Base-by-base conservation (phyloP, 2,329 filamentous ascomycete species). In the Coniella lustricola region DNA sequence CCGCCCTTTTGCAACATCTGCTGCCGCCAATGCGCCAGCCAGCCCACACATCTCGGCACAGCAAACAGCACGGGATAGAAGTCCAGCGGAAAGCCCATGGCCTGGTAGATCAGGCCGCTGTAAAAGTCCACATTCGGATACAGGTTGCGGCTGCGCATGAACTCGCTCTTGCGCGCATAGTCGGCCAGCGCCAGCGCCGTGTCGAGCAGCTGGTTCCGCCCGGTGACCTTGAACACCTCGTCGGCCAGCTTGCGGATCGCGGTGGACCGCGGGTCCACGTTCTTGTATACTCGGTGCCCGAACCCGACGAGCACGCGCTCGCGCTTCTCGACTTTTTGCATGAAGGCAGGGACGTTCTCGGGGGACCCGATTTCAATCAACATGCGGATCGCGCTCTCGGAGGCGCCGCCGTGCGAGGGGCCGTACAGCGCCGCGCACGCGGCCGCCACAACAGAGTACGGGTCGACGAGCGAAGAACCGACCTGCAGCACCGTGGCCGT, bases 401-500 rank as follows among this genome's bases (percentile, higher is more conserved):
- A 76, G 3, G 77, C 77, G n/a, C 77, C 77, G 48, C 76, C 77
- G 59, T 81, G 77, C 0, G 77, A 73, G 0, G 76, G 76, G 0
- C 77, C 77, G 54, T 78, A 77, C 2, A 74, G 67, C 0, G 74
- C 74, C 0, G 76, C 69, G n/a, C 73, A 71, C 4, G 75, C 67
- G 0, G 75, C 73, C 1, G 75, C 63, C 12, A 79, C 72, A 16
- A 75, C 67, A 54, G 71, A 76, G 51, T 67, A 79, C 0, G 77
- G 76, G 55, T 81, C 78, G 0, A 79, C 72, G 10, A 81, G 61
- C 0, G 74, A 75, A 48, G 72, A 76, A 7, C 77, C 75, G 17
- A 79, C 75, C 49, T 79, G 74, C 14, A 81, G 62, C 29, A 77
- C 69, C 1, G 76, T 74, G 1, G 77, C 75, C 0, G 76, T 79